Conservation (phyloP, 177 flowering plant genomes). For the Vitis hybrid region DNA sequence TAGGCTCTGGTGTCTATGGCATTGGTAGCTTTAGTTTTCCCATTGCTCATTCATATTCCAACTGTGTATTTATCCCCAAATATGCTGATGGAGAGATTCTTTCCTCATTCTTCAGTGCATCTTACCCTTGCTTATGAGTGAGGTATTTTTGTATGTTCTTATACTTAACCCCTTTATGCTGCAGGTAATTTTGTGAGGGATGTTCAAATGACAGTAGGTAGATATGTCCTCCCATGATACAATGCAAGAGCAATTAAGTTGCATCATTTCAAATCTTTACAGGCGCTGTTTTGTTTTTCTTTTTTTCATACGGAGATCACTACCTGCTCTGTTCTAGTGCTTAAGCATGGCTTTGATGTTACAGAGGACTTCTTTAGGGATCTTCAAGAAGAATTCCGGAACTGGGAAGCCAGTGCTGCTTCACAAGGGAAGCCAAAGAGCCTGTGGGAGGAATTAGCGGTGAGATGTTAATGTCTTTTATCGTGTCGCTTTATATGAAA, state of each 20-base stretch:
- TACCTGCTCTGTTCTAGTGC: neutral
- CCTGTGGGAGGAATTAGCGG: conserved; percentile 95
- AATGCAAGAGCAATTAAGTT: conserved; percentile 12
- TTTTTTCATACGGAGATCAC: neutral
- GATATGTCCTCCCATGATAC: conserved; percentile 33
- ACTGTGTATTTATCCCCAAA: neutral
- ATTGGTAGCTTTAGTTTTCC: too few relatives aligned
- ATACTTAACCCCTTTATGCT: conserved; percentile 55
- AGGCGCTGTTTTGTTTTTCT: conserved; percentile 7
- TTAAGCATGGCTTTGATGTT: conserved; percentile 16
- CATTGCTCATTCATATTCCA: neutral
- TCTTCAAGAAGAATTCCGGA: conserved; percentile 77
- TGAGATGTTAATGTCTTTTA: conserved; percentile 27
- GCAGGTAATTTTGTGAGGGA: conserved; percentile 93
- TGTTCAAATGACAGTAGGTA: conserved; percentile 94
- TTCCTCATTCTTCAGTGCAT: neutral
- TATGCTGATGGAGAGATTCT: neutral
- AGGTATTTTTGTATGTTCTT: conserved; percentile 33
- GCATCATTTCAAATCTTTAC: conserved; percentile 11
- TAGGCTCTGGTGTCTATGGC: too few relatives aligned
- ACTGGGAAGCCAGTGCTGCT: conserved; percentile 75
- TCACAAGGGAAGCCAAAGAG: conserved; percentile 88
- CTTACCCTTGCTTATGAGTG: conserved; percentile 6
- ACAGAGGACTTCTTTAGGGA: conserved; percentile 89
- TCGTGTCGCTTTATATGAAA: neutral